A percentile compares a stretch with the other conserved stretches of the same genome.
phyloP scores from a whole-genome alignment of 306 rosid genomes.

The Rosa chinensis region DNA sequence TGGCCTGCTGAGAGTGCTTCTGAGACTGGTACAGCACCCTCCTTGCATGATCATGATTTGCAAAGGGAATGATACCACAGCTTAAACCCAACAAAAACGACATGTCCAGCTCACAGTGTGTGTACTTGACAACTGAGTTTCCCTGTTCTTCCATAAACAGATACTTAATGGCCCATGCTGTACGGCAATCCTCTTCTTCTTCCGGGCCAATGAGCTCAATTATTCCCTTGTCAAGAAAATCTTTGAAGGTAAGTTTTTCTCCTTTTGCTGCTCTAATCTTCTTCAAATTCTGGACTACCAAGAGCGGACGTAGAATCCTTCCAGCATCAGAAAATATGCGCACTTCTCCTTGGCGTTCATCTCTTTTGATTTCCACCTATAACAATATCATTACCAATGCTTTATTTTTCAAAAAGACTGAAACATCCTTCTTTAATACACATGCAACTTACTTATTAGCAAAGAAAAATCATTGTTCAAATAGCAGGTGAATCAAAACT shows the following conservation, averaged over 20 bases:
- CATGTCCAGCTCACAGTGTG: constrained; percentile 95
- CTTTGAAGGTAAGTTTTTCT: constrained; percentile 47
- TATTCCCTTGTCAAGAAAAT: constrained; percentile 69
- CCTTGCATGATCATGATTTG: constrained; percentile 96
- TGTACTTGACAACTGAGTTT: constrained; percentile 45
- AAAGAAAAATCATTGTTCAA: background rate
- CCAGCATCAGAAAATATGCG: constrained; percentile 89
- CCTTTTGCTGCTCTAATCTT: constrained; percentile 57
- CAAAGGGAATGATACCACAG: constrained; percentile 81
- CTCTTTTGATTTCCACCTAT: constrained; percentile 93
- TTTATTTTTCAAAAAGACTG: background rate
- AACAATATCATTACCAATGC: constrained; percentile 12
- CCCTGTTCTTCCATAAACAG: constrained; percentile 57
- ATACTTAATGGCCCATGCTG: constrained; percentile 74
- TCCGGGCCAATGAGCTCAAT: constrained; percentile 87
- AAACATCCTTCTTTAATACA: background rate
- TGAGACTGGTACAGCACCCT: constrained; percentile 91
- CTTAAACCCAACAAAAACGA: constrained; percentile 83
- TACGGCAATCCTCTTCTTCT: constrained; percentile 91
- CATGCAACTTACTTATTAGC: background rate
- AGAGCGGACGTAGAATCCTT: constrained; percentile 89
- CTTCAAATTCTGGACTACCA: constrained; percentile 68
- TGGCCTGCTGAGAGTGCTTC: constrained; percentile 95
- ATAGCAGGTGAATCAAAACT: background rate
- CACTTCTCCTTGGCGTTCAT: constrained; percentile 65